Base-by-base conservation (phyloP, 129 eudicot species). In the Tagetes patula region DNA sequence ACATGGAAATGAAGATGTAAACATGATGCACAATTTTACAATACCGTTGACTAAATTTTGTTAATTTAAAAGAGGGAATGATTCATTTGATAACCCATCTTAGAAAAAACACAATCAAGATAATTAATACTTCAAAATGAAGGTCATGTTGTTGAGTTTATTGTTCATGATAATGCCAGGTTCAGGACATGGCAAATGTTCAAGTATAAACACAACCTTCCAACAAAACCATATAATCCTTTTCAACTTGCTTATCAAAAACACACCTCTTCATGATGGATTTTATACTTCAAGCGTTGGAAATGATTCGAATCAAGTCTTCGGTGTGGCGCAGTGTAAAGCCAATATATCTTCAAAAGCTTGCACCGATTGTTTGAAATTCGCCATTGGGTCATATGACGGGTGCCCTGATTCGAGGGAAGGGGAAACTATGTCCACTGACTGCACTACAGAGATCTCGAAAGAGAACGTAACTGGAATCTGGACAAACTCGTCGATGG, bases 281-380 rank as follows among this genome's bases (percentile, higher is more conserved):
- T 70, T 77, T 34, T 77, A 77, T 12, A 33, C 32, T 7, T 32
- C 81, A 27, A 77, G 81, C 33, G 66, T 77, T 31, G 81, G 76
- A 0, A 49, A 70, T 30, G 43, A 41, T 3, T 41, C 81, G 1
- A 33, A 70, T 70, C 65, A 71, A 41, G 75, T 70, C 5, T 77
- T 36, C 5, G 76, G 81, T 10, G 36, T 62, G 32, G 13, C 42
- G 49, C 76, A 70, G 6, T 77, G 81, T 39, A 70, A 36, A 62
- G 65, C 71, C 0, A 53, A 70, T 34, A 77, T 70, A 65, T 77
- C 76, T 38, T 11, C 45, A 8, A 61, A 14, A 1, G 56, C 12
- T 4, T 77, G 76, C 4, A 11, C 71, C 43, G 39, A 40, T 5
- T 77, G 81, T 42, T 30, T 20, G 2, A 47, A 41, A 11, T 32